Base-by-base conservation (phyloP, 257 asterid genomes). In the Paraleonurus japonicus region DNA sequence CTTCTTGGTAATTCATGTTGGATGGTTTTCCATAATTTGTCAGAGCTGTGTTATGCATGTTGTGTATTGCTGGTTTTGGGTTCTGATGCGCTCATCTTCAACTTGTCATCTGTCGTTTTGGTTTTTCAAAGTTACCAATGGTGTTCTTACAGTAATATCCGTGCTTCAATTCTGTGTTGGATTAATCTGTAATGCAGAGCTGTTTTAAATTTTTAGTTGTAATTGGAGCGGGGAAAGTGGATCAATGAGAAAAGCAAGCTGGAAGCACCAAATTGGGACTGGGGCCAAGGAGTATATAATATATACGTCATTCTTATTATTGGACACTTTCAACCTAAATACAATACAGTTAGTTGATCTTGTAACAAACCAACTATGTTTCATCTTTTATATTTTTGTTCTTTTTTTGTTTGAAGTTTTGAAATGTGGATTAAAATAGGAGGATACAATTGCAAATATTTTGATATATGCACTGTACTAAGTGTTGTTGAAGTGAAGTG, bases 1-100 rank as follows among this genome's bases (percentile, higher is more conserved):
- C 72, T 75, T 37, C 67, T 53, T 66, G 78, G 78, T 79, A 47
- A 79, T 35, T 79, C 27, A 71, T 30, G 13, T 65, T 15, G 24
- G 58, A 24, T 43, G 10, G 51, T 43, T 24, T 58, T n/a, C 32
- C 5, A 5, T 19, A 27, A 11, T 32, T 10, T 26, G 23, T 43
- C 32, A 32, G 32, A 41, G 13, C 26, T n/a, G 11, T 10, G 7
- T 23, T 23, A 16, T 57, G 66, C 45, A 5, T 69, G 27, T 70
- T 23, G 10, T 50, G 63, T 43, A 43, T 17, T 50, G 32, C 58
- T 35, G 58, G 11, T 20, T 39, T 24, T 13, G 55, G 53, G 24
- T 35, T 53, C 61, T 61, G 9, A 30, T 65, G 23, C 17, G 24
- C 67, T 54, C 55, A 7, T 28, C 20, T 30, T 66, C 33, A 28